Conservation (phyloP, 805 yeast genomes). For the Teunomyces aglyptinius region DNA sequence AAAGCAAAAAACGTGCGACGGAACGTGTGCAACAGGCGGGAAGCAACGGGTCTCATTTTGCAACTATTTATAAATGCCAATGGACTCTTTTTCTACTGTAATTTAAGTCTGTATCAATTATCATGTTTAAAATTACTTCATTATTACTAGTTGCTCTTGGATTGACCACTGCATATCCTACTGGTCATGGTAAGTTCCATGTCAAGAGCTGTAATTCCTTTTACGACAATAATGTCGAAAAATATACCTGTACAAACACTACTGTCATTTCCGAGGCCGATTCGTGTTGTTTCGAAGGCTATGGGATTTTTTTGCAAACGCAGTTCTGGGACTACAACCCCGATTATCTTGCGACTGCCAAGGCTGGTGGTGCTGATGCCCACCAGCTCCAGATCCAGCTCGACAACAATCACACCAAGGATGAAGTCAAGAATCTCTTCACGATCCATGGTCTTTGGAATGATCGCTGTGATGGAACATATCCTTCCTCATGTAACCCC, state of each 20-base stretch:
- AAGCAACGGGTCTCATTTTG: too few species aligned
- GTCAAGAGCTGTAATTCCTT: slow-evolving; percentile 15
- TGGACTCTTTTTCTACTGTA: neutral
- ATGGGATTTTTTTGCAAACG: slow-evolving; percentile 40
- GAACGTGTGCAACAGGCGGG: neutral
- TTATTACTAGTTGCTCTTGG: slow-evolving; percentile 5
- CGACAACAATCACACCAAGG: slow-evolving; percentile 2
- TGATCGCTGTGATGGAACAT: slow-evolving; percentile 41
- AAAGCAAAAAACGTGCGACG: neutral
- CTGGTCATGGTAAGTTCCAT: slow-evolving; percentile 8
- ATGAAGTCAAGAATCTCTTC: slow-evolving; percentile 26
- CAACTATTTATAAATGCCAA: too few species aligned
- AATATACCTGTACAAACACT: slow-evolving; percentile 18
- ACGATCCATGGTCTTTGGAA: slow-evolving; percentile 49
- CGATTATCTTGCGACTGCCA: slow-evolving; percentile 10
- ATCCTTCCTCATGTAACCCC: slow-evolving; percentile 36
- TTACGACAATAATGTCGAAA: slow-evolving; percentile 11
- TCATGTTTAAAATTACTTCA: neutral
- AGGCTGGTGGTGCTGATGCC: slow-evolving; percentile 6
- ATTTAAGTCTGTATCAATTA: neutral
- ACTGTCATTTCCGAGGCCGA: slow-evolving; percentile 42
- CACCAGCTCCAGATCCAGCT: slow-evolving; percentile 3
- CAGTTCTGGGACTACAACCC: slow-evolving; percentile 43
- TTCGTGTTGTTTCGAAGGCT: slow-evolving; percentile 41
- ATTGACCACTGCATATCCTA: slow-evolving; percentile 2